These are phyloP conservation scores for Boletales sp. DNA, from an alignment of 768 basidiomycete species.

Conservation along the genomic window DNA sequence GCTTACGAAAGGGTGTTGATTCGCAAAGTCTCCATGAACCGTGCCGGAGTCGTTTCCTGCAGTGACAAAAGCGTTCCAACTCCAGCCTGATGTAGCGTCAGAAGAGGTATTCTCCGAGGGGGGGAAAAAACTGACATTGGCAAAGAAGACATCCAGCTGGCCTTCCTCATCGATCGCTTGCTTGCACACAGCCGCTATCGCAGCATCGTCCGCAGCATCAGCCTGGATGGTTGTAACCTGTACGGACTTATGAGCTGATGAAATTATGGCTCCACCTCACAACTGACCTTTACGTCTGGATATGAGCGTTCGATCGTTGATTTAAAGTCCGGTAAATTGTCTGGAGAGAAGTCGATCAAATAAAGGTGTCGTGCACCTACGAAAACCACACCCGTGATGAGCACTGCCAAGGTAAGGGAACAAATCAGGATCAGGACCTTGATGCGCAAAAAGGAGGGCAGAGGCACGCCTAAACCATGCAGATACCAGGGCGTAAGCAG, in stretches of 20 bases:
- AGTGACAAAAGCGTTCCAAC: constrained; percentile 45
- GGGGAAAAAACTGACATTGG: constrained; percentile 58
- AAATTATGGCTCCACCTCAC: background rate
- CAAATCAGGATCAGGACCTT: constrained; percentile 45
- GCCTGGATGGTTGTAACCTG: constrained; percentile 77
- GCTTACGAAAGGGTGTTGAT: constrained; percentile 67
- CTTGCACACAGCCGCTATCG: constrained; percentile 66
- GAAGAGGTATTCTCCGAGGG: background rate
- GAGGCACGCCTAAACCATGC: constrained; percentile 57
- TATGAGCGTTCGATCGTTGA: constrained; percentile 62
- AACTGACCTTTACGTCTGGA: constrained; percentile 70
- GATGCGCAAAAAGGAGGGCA: constrained; percentile 71
- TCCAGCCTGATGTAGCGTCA: constrained; percentile 54
- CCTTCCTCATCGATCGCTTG: constrained; percentile 79
- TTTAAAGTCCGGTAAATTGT: constrained; percentile 69
- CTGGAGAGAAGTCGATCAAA: constrained; percentile 65
- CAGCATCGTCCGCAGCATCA: constrained; percentile 78
- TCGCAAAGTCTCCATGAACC: constrained; percentile 73
- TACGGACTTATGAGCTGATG: constrained; percentile 9
- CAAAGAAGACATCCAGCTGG: constrained; percentile 89
- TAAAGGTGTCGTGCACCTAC: constrained; percentile 76
- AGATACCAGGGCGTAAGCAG: constrained; percentile 10
- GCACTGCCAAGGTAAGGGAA: background rate
- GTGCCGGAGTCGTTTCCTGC: constrained; percentile 53
- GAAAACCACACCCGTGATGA: constrained; percentile 1